Conservation (phyloP, 1,284 basidiomycete species). For the Ustilago bromivora region DNA sequence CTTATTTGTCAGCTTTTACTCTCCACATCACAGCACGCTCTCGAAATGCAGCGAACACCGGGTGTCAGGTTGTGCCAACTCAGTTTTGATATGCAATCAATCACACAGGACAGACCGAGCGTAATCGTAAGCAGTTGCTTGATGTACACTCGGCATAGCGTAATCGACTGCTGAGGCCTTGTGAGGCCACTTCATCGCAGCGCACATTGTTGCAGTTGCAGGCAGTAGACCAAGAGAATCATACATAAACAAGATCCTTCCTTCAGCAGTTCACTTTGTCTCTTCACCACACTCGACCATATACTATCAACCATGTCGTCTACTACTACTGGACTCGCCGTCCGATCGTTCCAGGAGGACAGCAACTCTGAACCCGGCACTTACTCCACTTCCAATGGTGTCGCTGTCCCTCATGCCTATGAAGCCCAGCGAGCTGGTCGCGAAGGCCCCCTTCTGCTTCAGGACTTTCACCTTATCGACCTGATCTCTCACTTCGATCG, state of each 20-base stretch:
- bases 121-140: not conserved
- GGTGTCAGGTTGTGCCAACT: constrained; percentile 1
- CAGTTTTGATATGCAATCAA: not conserved
- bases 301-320: constrained; percentile 25
- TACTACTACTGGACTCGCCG: constrained; percentile 30
- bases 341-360: constrained; percentile 46
- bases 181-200: not conserved
- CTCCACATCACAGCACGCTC: not conserved
- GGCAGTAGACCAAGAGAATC: not conserved
- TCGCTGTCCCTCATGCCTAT: constrained; percentile 75
- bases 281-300: not conserved
- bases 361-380: constrained; percentile 27
- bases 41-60: not conserved
- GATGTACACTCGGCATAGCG: constrained; percentile 3
- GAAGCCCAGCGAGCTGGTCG: constrained; percentile 79
- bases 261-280: not conserved
- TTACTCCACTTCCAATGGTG: constrained; percentile 55
- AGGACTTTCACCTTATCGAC: constrained; percentile 71
- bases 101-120: not conserved
- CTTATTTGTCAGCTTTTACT: constrained; percentile 7
- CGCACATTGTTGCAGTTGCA: too few species aligned
- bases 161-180: not conserved
- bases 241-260: not conserved
- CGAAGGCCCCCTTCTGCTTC: constrained; percentile 84
- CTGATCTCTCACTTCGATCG: constrained; percentile 59